Percentiles rank a stretch among this genome's conserved stretches.
phyloP scores from a whole-genome alignment of 176 grass and related monocot genomes.

The Juncus inflexus region DNA sequence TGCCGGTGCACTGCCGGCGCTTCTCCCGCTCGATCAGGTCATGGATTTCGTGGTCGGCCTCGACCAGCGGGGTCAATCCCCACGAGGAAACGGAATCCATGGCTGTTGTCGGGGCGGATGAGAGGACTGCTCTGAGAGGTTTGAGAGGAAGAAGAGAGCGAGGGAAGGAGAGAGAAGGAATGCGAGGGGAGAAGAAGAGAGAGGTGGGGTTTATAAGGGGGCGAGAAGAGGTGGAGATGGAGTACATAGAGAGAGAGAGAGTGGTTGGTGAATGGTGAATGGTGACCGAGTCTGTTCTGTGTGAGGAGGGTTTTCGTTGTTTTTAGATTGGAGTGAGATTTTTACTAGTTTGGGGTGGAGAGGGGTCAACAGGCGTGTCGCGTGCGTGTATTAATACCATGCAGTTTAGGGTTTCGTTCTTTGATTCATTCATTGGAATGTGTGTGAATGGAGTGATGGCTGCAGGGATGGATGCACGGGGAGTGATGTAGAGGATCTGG shows the following conservation, averaged over 20 bases:
- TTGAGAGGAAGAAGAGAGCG: not conserved
- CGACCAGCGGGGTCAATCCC: slow-evolving; percentile 55
- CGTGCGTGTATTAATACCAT: too few species aligned
- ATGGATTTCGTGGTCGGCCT: slow-evolving; percentile 49
- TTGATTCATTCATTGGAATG: too few species aligned
- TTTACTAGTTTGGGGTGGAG: not conserved
- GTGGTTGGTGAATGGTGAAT: slow-evolving; percentile 28
- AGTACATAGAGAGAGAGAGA: slow-evolving; percentile 33
- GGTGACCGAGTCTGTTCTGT: not conserved
- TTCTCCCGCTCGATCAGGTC: slow-evolving; percentile 96
- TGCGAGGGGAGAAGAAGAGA: not conserved
- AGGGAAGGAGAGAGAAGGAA: not conserved
- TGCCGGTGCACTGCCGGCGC: slow-evolving; percentile 78
- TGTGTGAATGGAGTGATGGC: too few species aligned
- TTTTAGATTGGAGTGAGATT: not conserved
- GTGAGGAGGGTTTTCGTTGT: not conserved
- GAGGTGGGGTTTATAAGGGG: slow-evolving; percentile 23
- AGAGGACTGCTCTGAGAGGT: not conserved
- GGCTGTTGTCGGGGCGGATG: not conserved
- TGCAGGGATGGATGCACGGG: too few species aligned
- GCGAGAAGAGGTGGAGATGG: slow-evolving; percentile 15
- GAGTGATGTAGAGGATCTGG: too few species aligned
- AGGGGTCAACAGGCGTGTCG: too few species aligned
- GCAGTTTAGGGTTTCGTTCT: too few species aligned
- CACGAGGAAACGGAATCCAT: slow-evolving; percentile 73